These are phyloP conservation scores for Saprolegnia diclina DNA, from an alignment of 352 stramenopile genomes.

Conservation along the genomic window DNA sequence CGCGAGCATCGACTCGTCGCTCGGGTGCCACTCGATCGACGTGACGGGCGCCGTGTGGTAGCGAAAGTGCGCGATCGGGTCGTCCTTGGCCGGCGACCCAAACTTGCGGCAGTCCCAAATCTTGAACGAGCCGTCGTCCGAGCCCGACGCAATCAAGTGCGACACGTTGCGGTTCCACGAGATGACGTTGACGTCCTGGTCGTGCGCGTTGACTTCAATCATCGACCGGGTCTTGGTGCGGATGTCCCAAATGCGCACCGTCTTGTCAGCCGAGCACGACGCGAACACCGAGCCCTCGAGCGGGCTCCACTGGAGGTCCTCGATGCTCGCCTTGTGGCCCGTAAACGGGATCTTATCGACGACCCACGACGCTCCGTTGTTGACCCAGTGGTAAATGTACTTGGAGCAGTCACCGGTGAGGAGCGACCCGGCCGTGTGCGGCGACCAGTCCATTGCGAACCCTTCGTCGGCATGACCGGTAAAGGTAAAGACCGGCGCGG, in stretches of 20 bases:
- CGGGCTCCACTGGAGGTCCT: slow-evolving; percentile 98
- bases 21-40: slow-evolving; percentile 99
- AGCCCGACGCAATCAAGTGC: slow-evolving; percentile 96
- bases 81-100: slow-evolving; percentile 32
- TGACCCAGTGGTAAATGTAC: slow-evolving; percentile 94
- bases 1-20: slow-evolving; percentile 97
- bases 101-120: slow-evolving; percentile 95
- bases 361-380: slow-evolving; percentile 65
- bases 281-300: slow-evolving; percentile 96
- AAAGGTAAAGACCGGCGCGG: slow-evolving; percentile 89
- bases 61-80: slow-evolving; percentile 91
- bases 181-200: slow-evolving; percentile 98
- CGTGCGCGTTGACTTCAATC: slow-evolving; percentile 90
- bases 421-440: slow-evolving; percentile 81
- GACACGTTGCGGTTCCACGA: slow-evolving; percentile 97
- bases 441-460: slow-evolving; percentile 98
- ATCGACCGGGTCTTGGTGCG: slow-evolving; percentile 90
- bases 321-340: slow-evolving; percentile 89
- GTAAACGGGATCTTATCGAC: slow-evolving; percentile 89
- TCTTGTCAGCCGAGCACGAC: slow-evolving; percentile 91
- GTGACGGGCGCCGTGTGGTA: slow-evolving; percentile 96
- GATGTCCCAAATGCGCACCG: slow-evolving; percentile 97
- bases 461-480: slow-evolving; percentile 94
- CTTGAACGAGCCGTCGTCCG: slow-evolving; percentile 96
- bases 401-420: slow-evolving; percentile 96